Base-by-base conservation (phyloP, 306 rosid species). In the Pterocarpus santalinus region DNA sequence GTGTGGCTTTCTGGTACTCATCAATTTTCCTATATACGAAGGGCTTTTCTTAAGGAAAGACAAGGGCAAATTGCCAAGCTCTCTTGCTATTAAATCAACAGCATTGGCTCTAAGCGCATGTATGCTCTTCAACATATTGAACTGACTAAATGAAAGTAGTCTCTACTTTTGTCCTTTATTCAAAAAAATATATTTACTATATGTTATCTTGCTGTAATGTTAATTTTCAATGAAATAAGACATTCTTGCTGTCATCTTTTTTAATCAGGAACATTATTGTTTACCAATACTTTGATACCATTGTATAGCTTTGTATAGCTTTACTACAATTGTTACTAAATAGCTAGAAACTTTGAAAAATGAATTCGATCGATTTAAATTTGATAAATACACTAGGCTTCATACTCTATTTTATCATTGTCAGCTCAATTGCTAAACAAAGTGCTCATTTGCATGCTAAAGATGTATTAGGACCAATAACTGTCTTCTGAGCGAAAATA, bases 1-100 rank as follows among this genome's bases (percentile, higher is more conserved):
- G 2, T 79, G 90, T 60, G 92, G 83, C 68, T 58, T 80, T 77
- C 34, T 88, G 78, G 62, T 86, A 49, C 69, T 88, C 56, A 86
- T 91, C 78, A 91, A 88, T 70, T 64, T 80, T 60, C 94, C 96
- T 5, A 47, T 89, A 63, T 88, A 83, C 69, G 72, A 88, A 73
- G 94, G 83, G 32, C 94, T 91, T 67, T 91, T 83, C 84, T 66
- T 86, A 4, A 86, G 97, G 84, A 83, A 80, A 72, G 94, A 91
- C 79, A 86, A 75, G 36, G 92, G 92, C 15, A 86, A 72, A 80
- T 69, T 89, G 66, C 94, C 92, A 1, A 67, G 68, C 78, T 89
- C 93, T 52, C 5, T 77, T 5, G 84, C 84, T 5, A 62, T 81
- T 35, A 85, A 85, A 80, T 91, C 92, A 41, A 28, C 60, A 30